Evolutionary conservation across 164 flowering plant species (phyloP).

Genomic region (Umbilicus rupestris): DNA sequence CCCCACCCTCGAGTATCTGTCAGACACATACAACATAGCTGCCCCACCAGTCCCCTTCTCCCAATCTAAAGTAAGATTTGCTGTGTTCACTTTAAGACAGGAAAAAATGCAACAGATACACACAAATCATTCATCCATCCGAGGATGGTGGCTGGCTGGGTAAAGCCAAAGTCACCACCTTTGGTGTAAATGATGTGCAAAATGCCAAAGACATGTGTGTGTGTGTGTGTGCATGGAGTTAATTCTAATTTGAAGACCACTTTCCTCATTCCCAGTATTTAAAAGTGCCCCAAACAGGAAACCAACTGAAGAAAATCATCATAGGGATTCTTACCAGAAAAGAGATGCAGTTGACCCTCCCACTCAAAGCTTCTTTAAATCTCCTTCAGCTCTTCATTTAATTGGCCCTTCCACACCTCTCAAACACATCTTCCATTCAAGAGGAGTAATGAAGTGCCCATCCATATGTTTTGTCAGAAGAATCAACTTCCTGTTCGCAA

Average conservation of each 20-base stretch:
- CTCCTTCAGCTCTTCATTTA: neutral
- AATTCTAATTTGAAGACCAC: neutral
- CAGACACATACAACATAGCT: constrained; percentile 2
- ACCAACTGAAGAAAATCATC: constrained; percentile 4
- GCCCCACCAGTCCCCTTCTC: constrained; percentile 1
- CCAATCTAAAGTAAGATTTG: constrained; percentile 3
- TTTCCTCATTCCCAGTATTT: neutral
- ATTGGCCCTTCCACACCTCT: constrained; percentile 3
- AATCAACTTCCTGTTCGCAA: constrained; percentile 20
- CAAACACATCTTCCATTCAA: neutral
- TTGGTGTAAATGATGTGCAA: neutral
- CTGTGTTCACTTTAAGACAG: constrained; percentile 4
- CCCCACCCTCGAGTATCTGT: neutral
- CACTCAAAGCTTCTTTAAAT: constrained; percentile 6
- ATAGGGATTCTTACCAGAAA: neutral
- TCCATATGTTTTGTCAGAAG: constrained; percentile 18
- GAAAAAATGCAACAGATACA: neutral
- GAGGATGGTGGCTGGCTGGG: constrained; percentile 3
- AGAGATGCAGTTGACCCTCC: constrained; percentile 4
- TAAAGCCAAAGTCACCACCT: neutral
- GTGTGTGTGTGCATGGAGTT: neutral
- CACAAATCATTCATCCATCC: neutral
- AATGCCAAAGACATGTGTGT: neutral
- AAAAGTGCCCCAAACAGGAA: neutral
- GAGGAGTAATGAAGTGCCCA: constrained; percentile 22